phyloP scores from a whole-genome alignment of 768 basidiomycete genomes.

The Suillus americanus region DNA sequence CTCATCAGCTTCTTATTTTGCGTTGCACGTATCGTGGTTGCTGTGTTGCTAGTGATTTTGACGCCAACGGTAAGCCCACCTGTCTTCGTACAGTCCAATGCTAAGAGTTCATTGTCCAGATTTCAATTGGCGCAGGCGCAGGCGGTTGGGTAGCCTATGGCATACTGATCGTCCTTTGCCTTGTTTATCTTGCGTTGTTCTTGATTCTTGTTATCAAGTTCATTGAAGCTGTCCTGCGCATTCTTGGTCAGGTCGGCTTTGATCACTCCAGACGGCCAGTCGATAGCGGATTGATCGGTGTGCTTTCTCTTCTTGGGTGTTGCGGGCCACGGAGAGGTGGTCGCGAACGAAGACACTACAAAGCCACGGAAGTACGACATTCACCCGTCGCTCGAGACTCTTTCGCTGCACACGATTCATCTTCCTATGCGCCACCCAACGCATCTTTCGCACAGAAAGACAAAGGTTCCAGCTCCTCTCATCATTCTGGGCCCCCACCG shows the following conservation, averaged over 20 bases:
- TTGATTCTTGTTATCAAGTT: slow-evolving; percentile 85
- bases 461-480: slow-evolving; percentile 32
- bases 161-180: slow-evolving; percentile 77
- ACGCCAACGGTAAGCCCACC: slow-evolving; percentile 72
- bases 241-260: slow-evolving; percentile 77
- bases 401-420: slow-evolving; percentile 37
- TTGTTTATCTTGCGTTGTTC: slow-evolving; percentile 82
- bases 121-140: slow-evolving; percentile 77
- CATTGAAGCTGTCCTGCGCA: slow-evolving; percentile 77
- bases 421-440: slow-evolving; percentile 49
- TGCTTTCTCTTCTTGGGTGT: slow-evolving; percentile 67
- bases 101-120: slow-evolving; percentile 44
- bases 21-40: slow-evolving; percentile 85
- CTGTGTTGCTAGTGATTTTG: slow-evolving; percentile 87
- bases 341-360: slow-evolving; percentile 23
- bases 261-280: slow-evolving; percentile 77
- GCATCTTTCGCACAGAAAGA: slow-evolving; percentile 28
- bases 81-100: slow-evolving; percentile 8
- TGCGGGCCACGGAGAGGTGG: slow-evolving; percentile 52
- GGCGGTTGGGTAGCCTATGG: slow-evolving; percentile 94
- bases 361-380: slow-evolving; percentile 21
- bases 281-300: slow-evolving; percentile 87
- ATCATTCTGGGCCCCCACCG: slow-evolving; percentile 55
- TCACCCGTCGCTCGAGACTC: slow-evolving; percentile 20
- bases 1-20: slow-evolving; percentile 92